Percentiles rank a stretch among this genome's conserved stretches.
Conservation (phyloP, 2,329 filamentous ascomycete genomes). For the Dothideomycetes sp. region DNA sequence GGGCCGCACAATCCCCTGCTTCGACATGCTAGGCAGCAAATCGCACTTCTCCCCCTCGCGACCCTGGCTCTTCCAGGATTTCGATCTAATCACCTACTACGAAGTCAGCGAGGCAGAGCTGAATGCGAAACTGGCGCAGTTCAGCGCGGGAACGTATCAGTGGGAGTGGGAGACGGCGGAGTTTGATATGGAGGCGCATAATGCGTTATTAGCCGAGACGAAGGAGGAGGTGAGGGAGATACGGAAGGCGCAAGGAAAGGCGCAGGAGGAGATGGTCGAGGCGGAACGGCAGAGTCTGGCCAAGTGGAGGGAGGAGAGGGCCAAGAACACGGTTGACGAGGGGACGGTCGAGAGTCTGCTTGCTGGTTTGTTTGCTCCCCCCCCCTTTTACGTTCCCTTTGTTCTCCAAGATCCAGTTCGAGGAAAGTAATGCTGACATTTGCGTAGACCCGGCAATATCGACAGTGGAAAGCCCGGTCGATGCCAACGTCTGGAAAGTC, state of each 20-base stretch:
- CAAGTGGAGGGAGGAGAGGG: conserved; percentile 32
- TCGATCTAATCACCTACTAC: conserved; percentile 46
- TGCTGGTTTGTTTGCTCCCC: conserved; percentile 24
- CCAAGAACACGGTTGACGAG: conserved; percentile 33
- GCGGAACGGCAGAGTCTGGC: conserved; percentile 34
- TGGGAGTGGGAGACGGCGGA: conserved; percentile 38
- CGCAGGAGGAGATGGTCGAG: conserved; percentile 38
- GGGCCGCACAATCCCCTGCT: conserved; percentile 39
- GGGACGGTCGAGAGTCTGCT: conserved; percentile 39
- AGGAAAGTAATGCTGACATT: not conserved
- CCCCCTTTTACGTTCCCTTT: not conserved
- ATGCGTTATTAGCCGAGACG: conserved; percentile 35
- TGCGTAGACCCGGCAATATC: conserved; percentile 22
- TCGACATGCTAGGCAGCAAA: conserved; percentile 44
- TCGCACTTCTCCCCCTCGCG: conserved; percentile 32
- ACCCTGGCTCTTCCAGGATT: conserved; percentile 47
- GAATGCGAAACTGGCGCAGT: conserved; percentile 35
- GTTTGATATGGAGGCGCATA: conserved; percentile 48
- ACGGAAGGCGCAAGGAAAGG: conserved; percentile 32
- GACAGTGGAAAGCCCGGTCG: conserved; percentile 30
- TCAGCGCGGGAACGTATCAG: conserved; percentile 39
- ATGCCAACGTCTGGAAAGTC: conserved; percentile 37
- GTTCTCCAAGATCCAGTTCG: not conserved
- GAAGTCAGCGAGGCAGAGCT: conserved; percentile 42
- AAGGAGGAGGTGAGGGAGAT: conserved; percentile 37